Percentiles rank a stretch among this genome's conserved stretches.
phyloP scores from a whole-genome alignment of 139 green algal species.

The Auxenochlorella pyrenoidosa region DNA sequence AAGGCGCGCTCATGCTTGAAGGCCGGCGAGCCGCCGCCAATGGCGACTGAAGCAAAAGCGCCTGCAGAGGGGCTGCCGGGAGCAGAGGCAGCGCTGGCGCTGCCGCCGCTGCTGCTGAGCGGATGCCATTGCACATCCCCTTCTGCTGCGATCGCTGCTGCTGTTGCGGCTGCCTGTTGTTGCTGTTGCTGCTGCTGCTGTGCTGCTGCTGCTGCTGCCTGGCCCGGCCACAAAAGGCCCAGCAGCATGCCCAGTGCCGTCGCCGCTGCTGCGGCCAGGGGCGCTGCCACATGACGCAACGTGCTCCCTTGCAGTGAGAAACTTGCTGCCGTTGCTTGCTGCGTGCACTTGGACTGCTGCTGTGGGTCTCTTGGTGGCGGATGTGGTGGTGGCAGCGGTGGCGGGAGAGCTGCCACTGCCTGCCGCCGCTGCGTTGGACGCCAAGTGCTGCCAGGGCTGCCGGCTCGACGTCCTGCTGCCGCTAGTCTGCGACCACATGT shows the following conservation, averaged over 20 bases:
- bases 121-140: neutral
- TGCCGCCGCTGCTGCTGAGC: neutral
- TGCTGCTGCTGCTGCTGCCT: neutral
- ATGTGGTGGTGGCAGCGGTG: neutral
- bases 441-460: neutral
- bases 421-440: neutral
- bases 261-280: neutral
- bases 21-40: neutral
- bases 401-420: neutral
- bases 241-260: neutral
- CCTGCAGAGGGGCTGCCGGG: too few relatives aligned
- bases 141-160: neutral
- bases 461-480: neutral
- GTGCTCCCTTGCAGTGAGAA: too few relatives aligned
- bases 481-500: neutral
- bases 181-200: neutral
- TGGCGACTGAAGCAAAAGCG: slow-evolving; percentile 13
- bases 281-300: neutral
- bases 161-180: neutral
- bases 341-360: neutral
- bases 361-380: neutral
- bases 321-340: neutral
- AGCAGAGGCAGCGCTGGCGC: neutral
- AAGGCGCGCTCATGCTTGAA: neutral
- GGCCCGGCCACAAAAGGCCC: too few relatives aligned